These are phyloP conservation scores for Lumnitzera racemosa DNA, from an alignment of 345 rosid species.

Conservation along the genomic window DNA sequence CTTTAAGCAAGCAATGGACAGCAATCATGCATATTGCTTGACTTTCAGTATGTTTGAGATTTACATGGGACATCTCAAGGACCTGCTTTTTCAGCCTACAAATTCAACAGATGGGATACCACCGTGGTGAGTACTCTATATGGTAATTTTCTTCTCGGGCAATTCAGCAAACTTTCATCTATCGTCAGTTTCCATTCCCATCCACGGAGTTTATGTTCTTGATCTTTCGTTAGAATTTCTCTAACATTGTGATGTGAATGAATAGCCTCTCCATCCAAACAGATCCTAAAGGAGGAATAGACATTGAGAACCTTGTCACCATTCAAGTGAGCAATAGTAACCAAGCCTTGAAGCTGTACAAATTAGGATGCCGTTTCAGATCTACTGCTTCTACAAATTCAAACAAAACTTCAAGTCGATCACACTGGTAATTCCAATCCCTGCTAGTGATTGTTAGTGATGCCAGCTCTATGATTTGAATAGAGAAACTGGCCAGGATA, in stretches of 20 bases:
- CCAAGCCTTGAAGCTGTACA: slow-evolving; percentile 64
- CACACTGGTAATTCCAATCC: slow-evolving; percentile 58
- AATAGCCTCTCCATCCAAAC: slow-evolving; percentile 64
- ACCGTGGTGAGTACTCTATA: slow-evolving; percentile 42
- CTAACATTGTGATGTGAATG: slow-evolving; percentile 9
- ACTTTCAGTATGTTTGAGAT: slow-evolving; percentile 83
- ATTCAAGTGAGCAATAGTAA: slow-evolving; percentile 47
- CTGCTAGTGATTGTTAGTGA: background rate
- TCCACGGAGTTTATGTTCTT: no score
- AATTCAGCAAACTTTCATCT: no score
- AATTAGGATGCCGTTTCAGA: slow-evolving; percentile 63
- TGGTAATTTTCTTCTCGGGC: background rate
- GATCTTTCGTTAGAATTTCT: background rate
- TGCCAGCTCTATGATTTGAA: background rate
- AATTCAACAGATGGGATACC: slow-evolving; percentile 42
- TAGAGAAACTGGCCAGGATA: background rate
- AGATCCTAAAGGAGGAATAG: slow-evolving; percentile 49
- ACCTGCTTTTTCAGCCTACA: slow-evolving; percentile 54
- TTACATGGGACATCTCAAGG: slow-evolving; percentile 74
- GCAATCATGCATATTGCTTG: slow-evolving; percentile 44
- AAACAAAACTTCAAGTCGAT: slow-evolving; percentile 64
- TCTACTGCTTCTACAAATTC: slow-evolving; percentile 77
- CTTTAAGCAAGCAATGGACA: slow-evolving; percentile 46
- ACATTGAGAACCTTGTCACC: slow-evolving; percentile 56
- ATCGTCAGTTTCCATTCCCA: background rate